phyloP scores from a whole-genome alignment of 306 rosid genomes.

The Pachyrhizus erosus region DNA sequence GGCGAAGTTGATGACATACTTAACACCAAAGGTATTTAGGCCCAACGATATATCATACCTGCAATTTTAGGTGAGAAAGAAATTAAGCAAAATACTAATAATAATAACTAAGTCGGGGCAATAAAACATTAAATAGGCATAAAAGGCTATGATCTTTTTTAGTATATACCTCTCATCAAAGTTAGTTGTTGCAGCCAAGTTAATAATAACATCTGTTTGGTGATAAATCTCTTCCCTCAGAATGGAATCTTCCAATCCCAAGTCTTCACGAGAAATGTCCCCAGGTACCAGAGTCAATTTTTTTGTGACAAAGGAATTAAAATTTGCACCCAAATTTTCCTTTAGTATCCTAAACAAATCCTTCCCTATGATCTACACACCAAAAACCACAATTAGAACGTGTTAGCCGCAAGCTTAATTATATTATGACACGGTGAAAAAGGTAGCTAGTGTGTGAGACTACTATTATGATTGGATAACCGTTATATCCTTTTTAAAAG shows the following conservation, averaged over 20 bases:
- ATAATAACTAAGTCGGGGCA: neutral
- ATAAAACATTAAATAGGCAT: neutral
- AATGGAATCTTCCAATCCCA: slow-evolving; percentile 69
- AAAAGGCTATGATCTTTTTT: neutral
- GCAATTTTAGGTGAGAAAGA: slow-evolving; percentile 1
- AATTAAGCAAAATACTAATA: too few relatives aligned
- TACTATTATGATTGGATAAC: neutral
- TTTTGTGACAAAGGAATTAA: slow-evolving; percentile 51
- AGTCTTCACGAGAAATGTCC: slow-evolving; percentile 62
- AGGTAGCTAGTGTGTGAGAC: neutral
- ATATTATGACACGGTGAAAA: neutral
- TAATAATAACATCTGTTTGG: slow-evolving; percentile 66
- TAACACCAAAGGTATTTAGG: slow-evolving; percentile 77
- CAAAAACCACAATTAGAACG: neutral
- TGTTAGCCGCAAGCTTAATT: slow-evolving; percentile 16
- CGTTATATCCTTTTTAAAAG: neutral
- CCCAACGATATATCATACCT: slow-evolving; percentile 81
- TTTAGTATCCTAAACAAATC: slow-evolving; percentile 72
- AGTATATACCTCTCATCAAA: slow-evolving; percentile 81
- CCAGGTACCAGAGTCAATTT: slow-evolving; percentile 69
- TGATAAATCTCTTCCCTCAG: slow-evolving; percentile 61
- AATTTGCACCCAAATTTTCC: slow-evolving; percentile 64
- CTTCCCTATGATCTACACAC: slow-evolving; percentile 64
- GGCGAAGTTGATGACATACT: slow-evolving; percentile 69
- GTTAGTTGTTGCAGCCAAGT: slow-evolving; percentile 85